A percentile compares a stretch with the other conserved stretches of the same genome.
phyloP scores from a whole-genome alignment of 352 stramenopile genomes.

The Pythium apleroticum region DNA sequence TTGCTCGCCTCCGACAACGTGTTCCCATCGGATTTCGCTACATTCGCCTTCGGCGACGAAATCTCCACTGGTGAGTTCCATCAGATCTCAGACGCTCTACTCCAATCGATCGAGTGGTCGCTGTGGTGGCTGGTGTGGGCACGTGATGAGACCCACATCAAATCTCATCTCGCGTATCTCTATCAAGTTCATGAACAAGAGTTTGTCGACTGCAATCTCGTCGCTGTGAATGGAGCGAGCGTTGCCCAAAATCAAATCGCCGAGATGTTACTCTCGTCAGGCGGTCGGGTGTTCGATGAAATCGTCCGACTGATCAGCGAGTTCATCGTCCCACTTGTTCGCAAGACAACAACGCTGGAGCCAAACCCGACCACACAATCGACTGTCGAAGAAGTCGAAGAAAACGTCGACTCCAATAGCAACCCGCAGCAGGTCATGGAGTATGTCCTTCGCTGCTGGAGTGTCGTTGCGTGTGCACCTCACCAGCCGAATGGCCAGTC shows the following conservation, averaged over 20 bases:
- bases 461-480: neutral
- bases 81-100: neutral
- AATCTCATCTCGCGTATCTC: neutral
- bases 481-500: no score
- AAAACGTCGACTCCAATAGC: no score
- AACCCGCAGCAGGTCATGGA: conserved; percentile 27
- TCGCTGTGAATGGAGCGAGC: conserved; percentile 20
- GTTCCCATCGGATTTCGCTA: neutral
- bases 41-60: neutral
- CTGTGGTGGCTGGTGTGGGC: conserved; percentile 7
- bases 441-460: conserved; percentile 32
- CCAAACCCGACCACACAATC: neutral
- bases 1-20: neutral
- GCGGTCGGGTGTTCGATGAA: conserved; percentile 17
- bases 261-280: conserved; percentile 35
- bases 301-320: conserved; percentile 15
- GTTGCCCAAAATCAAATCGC: conserved; percentile 31
- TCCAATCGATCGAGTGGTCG: neutral
- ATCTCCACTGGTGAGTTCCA: neutral
- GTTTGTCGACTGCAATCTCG: neutral
- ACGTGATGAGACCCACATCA: neutral
- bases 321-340: conserved; percentile 15
- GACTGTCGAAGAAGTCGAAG: neutral
- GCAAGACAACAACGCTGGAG: no score
- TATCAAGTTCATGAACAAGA: neutral